phyloP scores from a whole-genome alignment of 1,139 yeast species.

The Casaregolazyma suthepensis region DNA sequence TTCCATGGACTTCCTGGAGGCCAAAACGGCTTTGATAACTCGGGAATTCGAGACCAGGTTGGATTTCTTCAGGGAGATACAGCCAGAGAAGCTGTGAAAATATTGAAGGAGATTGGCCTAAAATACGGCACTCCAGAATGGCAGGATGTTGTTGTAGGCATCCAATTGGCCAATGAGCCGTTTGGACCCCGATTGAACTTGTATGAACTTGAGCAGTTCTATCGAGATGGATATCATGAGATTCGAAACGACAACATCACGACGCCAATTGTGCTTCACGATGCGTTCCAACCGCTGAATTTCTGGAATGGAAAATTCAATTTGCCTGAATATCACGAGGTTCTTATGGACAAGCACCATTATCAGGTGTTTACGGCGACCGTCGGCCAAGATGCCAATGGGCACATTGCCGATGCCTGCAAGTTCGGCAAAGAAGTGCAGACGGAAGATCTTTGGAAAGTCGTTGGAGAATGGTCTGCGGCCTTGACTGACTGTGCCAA shows the following conservation, averaged over 20 bases:
- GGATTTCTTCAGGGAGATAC: slow-evolving; percentile 48
- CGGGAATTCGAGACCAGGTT: slow-evolving; percentile 69
- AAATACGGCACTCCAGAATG: slow-evolving; percentile 62
- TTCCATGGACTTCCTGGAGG: slow-evolving; percentile 97
- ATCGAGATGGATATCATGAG: slow-evolving; percentile 45
- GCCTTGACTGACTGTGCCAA: slow-evolving; percentile 90
- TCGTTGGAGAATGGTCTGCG: slow-evolving; percentile 90
- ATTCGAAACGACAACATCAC: slow-evolving; percentile 45
- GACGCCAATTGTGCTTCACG: slow-evolving; percentile 57
- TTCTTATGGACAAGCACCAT: slow-evolving; percentile 82
- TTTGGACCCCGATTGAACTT: slow-evolving; percentile 62
- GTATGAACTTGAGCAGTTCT: slow-evolving; percentile 52
- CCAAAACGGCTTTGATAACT: slow-evolving; percentile 94
- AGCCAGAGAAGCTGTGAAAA: slow-evolving; percentile 46
- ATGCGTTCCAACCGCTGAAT: slow-evolving; percentile 58
- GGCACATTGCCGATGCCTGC: slow-evolving; percentile 61
- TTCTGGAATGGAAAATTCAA: slow-evolving; percentile 58
- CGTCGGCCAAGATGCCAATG: slow-evolving; percentile 51
- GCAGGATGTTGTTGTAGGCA: slow-evolving; percentile 71
- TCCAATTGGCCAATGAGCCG: slow-evolving; percentile 87
- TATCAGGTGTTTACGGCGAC: slow-evolving; percentile 76
- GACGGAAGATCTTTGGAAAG: slow-evolving; percentile 63
- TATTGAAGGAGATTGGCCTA: slow-evolving; percentile 38
- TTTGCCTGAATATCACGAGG: slow-evolving; percentile 49
- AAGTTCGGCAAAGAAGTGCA: slow-evolving; percentile 47